Evolutionary conservation across 192 early-diverging fungal species (phyloP).

Genomic region (Backusella tuberculispora): DNA sequence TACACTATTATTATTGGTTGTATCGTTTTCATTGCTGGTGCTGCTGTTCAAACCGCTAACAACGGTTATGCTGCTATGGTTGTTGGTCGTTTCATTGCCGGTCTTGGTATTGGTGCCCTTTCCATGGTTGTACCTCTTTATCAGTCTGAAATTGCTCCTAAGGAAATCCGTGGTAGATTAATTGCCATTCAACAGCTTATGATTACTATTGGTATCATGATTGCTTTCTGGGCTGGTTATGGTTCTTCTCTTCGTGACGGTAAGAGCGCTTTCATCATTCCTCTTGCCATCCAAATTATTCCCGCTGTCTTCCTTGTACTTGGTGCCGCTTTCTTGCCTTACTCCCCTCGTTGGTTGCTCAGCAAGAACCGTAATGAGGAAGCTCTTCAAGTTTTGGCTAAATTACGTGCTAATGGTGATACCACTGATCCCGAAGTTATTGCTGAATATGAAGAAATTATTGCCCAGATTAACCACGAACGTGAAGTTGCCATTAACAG

Average conservation of each 20-base stretch:
- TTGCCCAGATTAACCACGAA: constrained; percentile 67
- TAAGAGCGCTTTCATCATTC: constrained; percentile 71
- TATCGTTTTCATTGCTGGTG: constrained; percentile 73
- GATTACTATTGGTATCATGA: constrained; percentile 83
- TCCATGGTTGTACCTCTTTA: constrained; percentile 29
- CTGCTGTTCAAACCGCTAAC: constrained; percentile 68
- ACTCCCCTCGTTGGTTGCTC: constrained; percentile 86
- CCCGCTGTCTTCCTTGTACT: constrained; percentile 71
- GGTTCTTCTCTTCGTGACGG: constrained; percentile 35
- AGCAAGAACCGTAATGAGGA: constrained; percentile 67
- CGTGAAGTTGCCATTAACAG: constrained; percentile 61
- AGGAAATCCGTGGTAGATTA: constrained; percentile 83
- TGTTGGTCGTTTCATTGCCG: constrained; percentile 77
- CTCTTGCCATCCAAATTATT: constrained; percentile 82
- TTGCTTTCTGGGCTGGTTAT: constrained; percentile 55
- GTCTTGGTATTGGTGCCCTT: constrained; percentile 48
- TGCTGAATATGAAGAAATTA: constrained; percentile 73
- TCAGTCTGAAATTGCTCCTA: constrained; percentile 74
- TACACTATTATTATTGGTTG: constrained; percentile 66
- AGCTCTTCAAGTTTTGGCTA: constrained; percentile 68
- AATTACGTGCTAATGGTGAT: constrained; percentile 67
- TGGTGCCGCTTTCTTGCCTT: constrained; percentile 77
- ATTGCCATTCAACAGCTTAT: constrained; percentile 88
- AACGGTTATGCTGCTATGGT: constrained; percentile 62
- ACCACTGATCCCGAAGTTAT: constrained; percentile 54